phyloP scores from a whole-genome alignment of 225 moss, liverwort and hornwort species.

The Neckera pumila region DNA sequence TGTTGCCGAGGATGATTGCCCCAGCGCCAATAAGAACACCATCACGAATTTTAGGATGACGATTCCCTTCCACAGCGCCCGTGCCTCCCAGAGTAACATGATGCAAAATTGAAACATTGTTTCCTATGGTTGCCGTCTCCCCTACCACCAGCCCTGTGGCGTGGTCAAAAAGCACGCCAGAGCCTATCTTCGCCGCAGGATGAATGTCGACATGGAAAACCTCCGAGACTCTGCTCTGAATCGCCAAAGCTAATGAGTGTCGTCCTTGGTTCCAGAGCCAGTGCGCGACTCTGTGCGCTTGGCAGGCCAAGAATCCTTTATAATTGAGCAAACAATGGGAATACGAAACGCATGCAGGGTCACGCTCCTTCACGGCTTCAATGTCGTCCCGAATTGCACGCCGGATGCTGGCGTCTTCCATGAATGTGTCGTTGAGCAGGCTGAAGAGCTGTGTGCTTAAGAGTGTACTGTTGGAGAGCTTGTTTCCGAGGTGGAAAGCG shows the following conservation, averaged over 20 bases:
- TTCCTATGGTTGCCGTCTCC: conserved; percentile 46
- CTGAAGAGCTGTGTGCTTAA: conserved; percentile 58
- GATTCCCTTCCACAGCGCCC: conserved; percentile 34
- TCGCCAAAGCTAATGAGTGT: conserved; percentile 32
- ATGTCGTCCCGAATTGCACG: conserved; percentile 44
- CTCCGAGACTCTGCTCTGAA: conserved; percentile 55
- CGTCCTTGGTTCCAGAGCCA: conserved; percentile 53
- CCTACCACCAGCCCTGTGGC: conserved; percentile 61
- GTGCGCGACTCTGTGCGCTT: conserved; percentile 49
- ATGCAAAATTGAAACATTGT: conserved; percentile 61
- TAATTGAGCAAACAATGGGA: conserved; percentile 53
- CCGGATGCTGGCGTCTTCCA: conserved; percentile 44
- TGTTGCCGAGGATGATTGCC: conserved; percentile 53
- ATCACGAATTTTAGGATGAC: conserved; percentile 47
- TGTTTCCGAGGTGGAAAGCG: conserved; percentile 65
- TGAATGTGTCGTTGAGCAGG: conserved; percentile 47
- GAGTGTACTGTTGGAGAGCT: conserved; percentile 48
- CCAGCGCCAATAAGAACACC: conserved; percentile 57
- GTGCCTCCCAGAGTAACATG: conserved; percentile 55
- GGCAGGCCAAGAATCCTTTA: conserved; percentile 49
- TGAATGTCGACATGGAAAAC: conserved; percentile 61
- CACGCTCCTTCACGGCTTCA: conserved; percentile 43
- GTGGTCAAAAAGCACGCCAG: conserved; percentile 48
- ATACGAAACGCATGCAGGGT: conserved; percentile 45
- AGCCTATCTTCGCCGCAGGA: conserved; percentile 53